A percentile compares a stretch with the other conserved stretches of the same genome.
phyloP scores from a whole-genome alignment of 345 rosid genomes.

The Erysimum cheiranthoides region DNA sequence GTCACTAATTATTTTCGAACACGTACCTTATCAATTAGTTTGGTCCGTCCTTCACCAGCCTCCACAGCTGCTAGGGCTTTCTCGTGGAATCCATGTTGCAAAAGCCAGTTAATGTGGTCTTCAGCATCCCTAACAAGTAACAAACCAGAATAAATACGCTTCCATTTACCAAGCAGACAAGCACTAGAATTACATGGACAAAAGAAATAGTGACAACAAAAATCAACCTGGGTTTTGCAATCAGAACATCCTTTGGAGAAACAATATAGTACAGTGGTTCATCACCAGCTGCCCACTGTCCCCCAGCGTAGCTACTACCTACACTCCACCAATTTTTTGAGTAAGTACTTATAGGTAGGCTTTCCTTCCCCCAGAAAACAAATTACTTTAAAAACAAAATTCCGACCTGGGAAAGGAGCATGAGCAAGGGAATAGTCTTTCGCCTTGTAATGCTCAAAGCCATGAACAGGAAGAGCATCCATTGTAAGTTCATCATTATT shows the following conservation, averaged over 20 bases:
- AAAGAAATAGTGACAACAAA: slow-evolving; percentile 30
- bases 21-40: slow-evolving; percentile 93
- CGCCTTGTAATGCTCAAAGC: slow-evolving; percentile 98
- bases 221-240: slow-evolving; percentile 95
- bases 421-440: slow-evolving; percentile 97
- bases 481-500: slow-evolving; percentile 96
- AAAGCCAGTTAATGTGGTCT: slow-evolving; percentile 98
- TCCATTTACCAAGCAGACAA: slow-evolving; percentile 24
- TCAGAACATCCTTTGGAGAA: slow-evolving; percentile 97
- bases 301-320: slow-evolving; percentile 99
- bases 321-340: slow-evolving; percentile 40
- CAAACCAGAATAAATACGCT: slow-evolving; percentile 26
- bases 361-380: slow-evolving; percentile 30
- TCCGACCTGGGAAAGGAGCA: slow-evolving; percentile 94
- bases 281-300: slow-evolving; percentile 99
- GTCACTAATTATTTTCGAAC: slow-evolving; percentile 7
- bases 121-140: slow-evolving; percentile 81
- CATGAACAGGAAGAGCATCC: slow-evolving; percentile 96
- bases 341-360: slow-evolving; percentile 34
- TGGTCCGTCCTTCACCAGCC: slow-evolving; percentile 93
- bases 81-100: slow-evolving; percentile 97
- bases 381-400: slow-evolving; percentile 34
- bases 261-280: slow-evolving; percentile 94
- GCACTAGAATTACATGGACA: slow-evolving; percentile 27
- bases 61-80: slow-evolving; percentile 98